Evolutionary conservation across 2,329 filamentous ascomycete genomes (phyloP), one percentile per base, ranked within the genome.

Genomic region (Penicillium sp.): DNA sequence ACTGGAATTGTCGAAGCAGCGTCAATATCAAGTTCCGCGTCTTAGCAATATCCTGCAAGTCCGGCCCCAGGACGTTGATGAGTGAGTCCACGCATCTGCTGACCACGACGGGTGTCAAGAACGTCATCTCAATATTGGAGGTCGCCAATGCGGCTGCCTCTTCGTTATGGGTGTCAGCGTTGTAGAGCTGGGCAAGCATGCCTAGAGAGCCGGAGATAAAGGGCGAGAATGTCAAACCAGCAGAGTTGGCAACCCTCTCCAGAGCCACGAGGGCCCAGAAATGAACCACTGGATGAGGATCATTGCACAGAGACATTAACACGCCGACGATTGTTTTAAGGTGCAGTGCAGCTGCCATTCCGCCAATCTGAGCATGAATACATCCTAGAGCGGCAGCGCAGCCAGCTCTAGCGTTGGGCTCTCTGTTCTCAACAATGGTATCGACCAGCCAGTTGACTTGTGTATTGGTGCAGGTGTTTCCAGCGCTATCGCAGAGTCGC

Each of bases 271-370:
- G 76, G 2, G 95, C 92, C 90, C 91, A 97, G 66, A 92, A 95
- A 69, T 99, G 93, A 8, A 99, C 93, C 0, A 88, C 85, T 0
- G 93, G 91, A 66, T 99, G 93, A 16, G 92, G 89, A 64, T 99
- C 93, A 60, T 91, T 95, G 68, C 90, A 92, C 9, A 99, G 79
- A 7, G 93, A 97, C 87, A 97, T 95, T n/a, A 99, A 75, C 33
- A 99, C 95, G 14, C 92, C 88, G n/a, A 96, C 80, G 41, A 99
- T 96, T 1, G 90, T 96, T 74, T 97, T 97, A 42, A 99, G 78
- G 67, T 99, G 93, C 61, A 93, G 90, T 3, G 91, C 90, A 46
- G 93, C 93, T 45, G 93, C 93, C 91, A 99, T 97, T 49, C 93
- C 92, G 49, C 93, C 95, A 29, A 99, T 88, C 67, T 95, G 90